Conservation (phyloP, 1,284 basidiomycete genomes). For the Testicularia cyperi region DNA sequence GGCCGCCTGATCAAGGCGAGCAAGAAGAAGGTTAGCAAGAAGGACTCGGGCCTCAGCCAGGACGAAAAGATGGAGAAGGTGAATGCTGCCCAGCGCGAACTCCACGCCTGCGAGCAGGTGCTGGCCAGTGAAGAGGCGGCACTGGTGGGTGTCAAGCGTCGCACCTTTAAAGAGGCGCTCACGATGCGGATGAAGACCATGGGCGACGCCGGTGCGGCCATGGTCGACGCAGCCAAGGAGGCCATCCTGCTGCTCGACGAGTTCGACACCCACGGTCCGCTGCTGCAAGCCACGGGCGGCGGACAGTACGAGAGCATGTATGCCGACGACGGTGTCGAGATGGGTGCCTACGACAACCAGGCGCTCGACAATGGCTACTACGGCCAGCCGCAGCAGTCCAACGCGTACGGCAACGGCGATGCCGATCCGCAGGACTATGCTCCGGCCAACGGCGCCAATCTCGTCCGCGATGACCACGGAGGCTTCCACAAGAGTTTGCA, state of each 20-base stretch:
- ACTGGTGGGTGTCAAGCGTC: constrained; percentile 60
- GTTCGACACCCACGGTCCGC: constrained; percentile 55
- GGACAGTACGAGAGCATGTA: constrained; percentile 47
- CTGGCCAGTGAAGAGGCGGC: constrained; percentile 60
- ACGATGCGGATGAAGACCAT: constrained; percentile 61
- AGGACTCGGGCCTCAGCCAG: constrained; percentile 44
- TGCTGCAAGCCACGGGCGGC: constrained; percentile 33
- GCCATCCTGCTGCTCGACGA: constrained; percentile 58
- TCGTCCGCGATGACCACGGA: constrained; percentile 30
- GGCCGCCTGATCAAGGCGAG: constrained; percentile 61
- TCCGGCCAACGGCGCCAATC: constrained; percentile 16
- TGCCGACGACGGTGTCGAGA: constrained; percentile 21
- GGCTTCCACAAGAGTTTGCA: constrained; percentile 35
- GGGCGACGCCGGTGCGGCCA: constrained; percentile 60
- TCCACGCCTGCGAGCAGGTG: constrained; percentile 61
- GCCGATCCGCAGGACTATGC: neutral
- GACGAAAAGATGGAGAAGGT: constrained; percentile 58
- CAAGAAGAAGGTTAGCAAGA: constrained; percentile 53
- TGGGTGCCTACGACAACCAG: constrained; percentile 25
- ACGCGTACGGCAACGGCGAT: neutral
- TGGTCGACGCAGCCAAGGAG: constrained; percentile 60
- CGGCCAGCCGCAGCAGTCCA: constrained; percentile 9
- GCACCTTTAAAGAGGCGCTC: constrained; percentile 62
- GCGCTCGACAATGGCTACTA: constrained; percentile 24
- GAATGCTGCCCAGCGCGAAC: constrained; percentile 60